Evolutionary conservation across 2,329 filamentous ascomycete species (phyloP).

Genomic region (Paecilomyces sp.): DNA sequence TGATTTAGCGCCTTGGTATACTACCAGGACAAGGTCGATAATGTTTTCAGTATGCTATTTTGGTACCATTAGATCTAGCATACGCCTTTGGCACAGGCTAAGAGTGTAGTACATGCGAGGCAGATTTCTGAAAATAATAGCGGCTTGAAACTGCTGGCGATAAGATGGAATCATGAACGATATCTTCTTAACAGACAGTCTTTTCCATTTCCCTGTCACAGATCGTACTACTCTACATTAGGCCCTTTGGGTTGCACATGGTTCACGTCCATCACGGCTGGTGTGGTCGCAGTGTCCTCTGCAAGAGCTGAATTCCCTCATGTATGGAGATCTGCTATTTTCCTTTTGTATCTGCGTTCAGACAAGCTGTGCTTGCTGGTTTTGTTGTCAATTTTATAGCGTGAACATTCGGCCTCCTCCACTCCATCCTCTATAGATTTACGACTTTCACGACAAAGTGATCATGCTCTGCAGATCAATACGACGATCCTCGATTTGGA

Average conservation of each 20-base stretch:
- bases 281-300: not conserved
- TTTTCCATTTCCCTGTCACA: not conserved
- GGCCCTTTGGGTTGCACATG: not conserved
- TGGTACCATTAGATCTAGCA: not conserved
- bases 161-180: not conserved
- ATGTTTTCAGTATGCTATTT: not conserved
- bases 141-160: not conserved
- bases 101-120: not conserved
- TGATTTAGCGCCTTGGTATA: not conserved
- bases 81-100: not conserved
- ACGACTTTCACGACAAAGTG: not conserved
- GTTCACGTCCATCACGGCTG: not conserved
- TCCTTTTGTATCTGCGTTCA: not conserved
- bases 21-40: not conserved
- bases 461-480: not conserved
- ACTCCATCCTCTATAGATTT: not conserved
- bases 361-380: not conserved
- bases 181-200: not conserved
- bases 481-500: not conserved
- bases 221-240: not conserved
- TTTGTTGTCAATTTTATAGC: not conserved
- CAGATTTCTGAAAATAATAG: not conserved
- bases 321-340: not conserved
- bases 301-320: not conserved
- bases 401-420: not conserved